A percentile compares a stretch with the other conserved stretches of the same genome.
phyloP scores from a whole-genome alignment of 2,329 filamentous ascomycete species.

The Colletotrichum zoysiae region DNA sequence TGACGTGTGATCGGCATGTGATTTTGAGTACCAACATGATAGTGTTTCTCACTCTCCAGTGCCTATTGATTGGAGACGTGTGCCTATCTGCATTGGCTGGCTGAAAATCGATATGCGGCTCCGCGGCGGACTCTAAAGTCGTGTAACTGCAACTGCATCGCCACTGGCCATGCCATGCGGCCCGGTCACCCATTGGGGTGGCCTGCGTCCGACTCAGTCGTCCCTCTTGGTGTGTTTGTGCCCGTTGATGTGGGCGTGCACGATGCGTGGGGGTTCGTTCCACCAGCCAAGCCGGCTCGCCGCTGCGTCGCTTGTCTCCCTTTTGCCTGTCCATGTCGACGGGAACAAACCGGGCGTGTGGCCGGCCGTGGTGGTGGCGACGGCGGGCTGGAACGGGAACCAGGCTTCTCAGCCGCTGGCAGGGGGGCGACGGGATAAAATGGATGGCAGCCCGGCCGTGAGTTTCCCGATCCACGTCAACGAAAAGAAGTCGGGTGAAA shows the following conservation, averaged over 20 bases:
- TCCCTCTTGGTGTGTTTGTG: neutral
- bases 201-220: neutral
- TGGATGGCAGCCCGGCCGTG: slow-evolving; percentile 10
- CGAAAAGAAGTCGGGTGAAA: slow-evolving; percentile 40
- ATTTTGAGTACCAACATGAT: slow-evolving; percentile 28
- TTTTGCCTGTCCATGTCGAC: slow-evolving; percentile 14
- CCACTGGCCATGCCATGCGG: slow-evolving; percentile 4
- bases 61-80: slow-evolving; percentile 17
- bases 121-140: slow-evolving; percentile 16
- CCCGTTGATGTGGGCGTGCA: neutral
- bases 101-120: slow-evolving; percentile 32
- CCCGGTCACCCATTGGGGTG: neutral
- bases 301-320: neutral
- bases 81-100: slow-evolving; percentile 4
- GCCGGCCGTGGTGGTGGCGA: neutral
- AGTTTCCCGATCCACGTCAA: slow-evolving; percentile 29
- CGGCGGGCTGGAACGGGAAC: slow-evolving; percentile 1
- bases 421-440: neutral
- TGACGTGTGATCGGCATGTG: slow-evolving; percentile 37
- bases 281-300: slow-evolving; percentile 10
- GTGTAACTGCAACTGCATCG: neutral
- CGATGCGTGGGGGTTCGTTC: slow-evolving; percentile 35
- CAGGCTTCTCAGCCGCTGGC: slow-evolving; percentile 2
- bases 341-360: slow-evolving; percentile 13
- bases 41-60: slow-evolving; percentile 14